A percentile compares a stretch with the other conserved stretches of the same genome.
Evolutionary conservation across 2,329 filamentous ascomycete genomes (phyloP).

Genomic region (Fusarium brachygibbosum): DNA sequence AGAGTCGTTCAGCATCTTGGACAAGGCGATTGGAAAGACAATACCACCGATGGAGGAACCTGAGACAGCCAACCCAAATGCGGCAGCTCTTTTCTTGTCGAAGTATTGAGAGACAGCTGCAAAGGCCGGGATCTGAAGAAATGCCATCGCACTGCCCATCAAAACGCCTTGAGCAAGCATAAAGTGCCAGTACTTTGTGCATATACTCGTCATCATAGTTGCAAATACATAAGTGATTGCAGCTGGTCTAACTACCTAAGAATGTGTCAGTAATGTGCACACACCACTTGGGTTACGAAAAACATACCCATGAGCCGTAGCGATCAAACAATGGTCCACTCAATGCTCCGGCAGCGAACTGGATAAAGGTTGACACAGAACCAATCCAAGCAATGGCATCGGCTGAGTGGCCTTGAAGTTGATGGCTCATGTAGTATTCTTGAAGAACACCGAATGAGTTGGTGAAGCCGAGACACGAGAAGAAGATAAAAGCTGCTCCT

Average conservation of each 20-base stretch:
- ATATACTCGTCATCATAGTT: slow-evolving; percentile 48
- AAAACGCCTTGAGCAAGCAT: slow-evolving; percentile 65
- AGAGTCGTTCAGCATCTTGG: slow-evolving; percentile 61
- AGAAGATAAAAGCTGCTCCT: slow-evolving; percentile 54
- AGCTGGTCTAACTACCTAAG: slow-evolving; percentile 29
- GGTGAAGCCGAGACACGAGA: slow-evolving; percentile 57
- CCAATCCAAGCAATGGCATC: slow-evolving; percentile 60
- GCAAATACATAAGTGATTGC: slow-evolving; percentile 34
- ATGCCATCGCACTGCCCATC: slow-evolving; percentile 56
- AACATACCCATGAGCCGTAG: slow-evolving; percentile 35
- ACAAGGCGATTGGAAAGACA: slow-evolving; percentile 63
- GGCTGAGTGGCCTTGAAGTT: slow-evolving; percentile 50
- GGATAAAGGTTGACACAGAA: slow-evolving; percentile 54
- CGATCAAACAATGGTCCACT: slow-evolving; percentile 43
- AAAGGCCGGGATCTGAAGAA: slow-evolving; percentile 61
- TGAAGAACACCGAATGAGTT: slow-evolving; percentile 63
- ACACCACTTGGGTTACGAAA: accelerated
- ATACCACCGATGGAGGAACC: slow-evolving; percentile 67
- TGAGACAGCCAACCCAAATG: slow-evolving; percentile 61
- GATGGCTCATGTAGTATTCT: slow-evolving; percentile 58
- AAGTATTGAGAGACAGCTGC: slow-evolving; percentile 63
- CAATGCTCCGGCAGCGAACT: slow-evolving; percentile 50
- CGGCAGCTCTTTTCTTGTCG: slow-evolving; percentile 60
- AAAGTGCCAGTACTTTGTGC: slow-evolving; percentile 64
- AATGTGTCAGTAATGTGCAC: not conserved